Percentiles rank a stretch among this genome's conserved stretches.
Evolutionary conservation across 495 filamentous ascomycete genomes (phyloP).

Genomic region (Bombardia bombarda): DNA sequence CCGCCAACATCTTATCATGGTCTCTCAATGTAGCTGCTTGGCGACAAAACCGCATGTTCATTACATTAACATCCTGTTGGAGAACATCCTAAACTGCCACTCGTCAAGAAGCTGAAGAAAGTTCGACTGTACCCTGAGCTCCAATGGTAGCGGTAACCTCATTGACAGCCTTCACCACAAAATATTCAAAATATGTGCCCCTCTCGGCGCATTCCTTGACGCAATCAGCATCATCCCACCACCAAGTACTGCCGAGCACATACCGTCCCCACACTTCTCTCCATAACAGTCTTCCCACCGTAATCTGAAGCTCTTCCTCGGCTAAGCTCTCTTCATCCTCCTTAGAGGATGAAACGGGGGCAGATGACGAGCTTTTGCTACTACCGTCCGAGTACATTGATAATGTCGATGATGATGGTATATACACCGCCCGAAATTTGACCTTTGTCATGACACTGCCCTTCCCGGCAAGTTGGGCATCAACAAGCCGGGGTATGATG

Average conservation of each 20-base stretch:
- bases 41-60: no score
- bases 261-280: constrained; percentile 39
- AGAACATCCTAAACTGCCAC: no score
- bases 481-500: constrained; percentile 36
- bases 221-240: constrained; percentile 43
- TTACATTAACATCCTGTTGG: no score
- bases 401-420: constrained; percentile 7
- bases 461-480: constrained; percentile 26
- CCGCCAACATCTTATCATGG: no score
- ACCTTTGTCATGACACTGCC: constrained; percentile 27
- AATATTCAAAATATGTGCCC: constrained; percentile 41
- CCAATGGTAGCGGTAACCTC: no score
- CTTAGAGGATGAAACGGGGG: neutral
- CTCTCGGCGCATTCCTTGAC: constrained; percentile 37
- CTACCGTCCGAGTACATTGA: no score
- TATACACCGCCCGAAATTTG: constrained; percentile 25
- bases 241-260: constrained; percentile 36
- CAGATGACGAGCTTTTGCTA: neutral
- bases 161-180: constrained; percentile 37
- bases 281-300: constrained; percentile 34
- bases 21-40: no score
- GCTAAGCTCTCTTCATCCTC: constrained; percentile 2
- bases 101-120: no score
- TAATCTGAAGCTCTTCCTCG: constrained; percentile 27
- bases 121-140: no score